These are phyloP conservation scores for Chaetomium cochliodes DNA, from an alignment of 495 filamentous ascomycete species.

Conservation along the genomic window DNA sequence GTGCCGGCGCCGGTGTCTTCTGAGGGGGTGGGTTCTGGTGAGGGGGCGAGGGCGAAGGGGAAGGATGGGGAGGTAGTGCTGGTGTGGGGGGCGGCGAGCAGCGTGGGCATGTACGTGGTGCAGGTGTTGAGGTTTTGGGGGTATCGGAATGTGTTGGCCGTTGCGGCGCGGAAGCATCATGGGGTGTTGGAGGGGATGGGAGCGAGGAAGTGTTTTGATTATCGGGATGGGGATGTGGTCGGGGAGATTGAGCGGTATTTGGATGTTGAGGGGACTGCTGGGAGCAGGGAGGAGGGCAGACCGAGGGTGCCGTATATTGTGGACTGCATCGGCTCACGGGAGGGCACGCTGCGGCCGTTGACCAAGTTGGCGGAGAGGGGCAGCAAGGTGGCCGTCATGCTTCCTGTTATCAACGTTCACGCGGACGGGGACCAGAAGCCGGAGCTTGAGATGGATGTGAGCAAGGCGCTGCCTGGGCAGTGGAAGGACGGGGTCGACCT, in stretches of 20 bases:
- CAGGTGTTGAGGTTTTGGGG: conserved; percentile 53
- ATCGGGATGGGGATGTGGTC: conserved; percentile 39
- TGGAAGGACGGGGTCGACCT: conserved; percentile 52
- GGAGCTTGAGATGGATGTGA: conserved; percentile 48
- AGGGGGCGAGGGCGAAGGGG: conserved; percentile 30
- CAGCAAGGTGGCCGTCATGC: conserved; percentile 49
- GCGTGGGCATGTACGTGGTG: conserved; percentile 50
- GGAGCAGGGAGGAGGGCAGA: background rate
- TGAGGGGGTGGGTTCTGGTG: too few relatives aligned
- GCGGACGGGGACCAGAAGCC: conserved; percentile 38
- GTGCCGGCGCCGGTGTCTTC: too few relatives aligned
- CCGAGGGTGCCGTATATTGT: conserved; percentile 45
- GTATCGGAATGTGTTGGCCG: conserved; percentile 49
- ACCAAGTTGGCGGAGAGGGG: conserved; percentile 46
- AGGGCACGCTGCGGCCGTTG: conserved; percentile 43
- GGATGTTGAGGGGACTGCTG: background rate
- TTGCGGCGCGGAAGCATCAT: conserved; percentile 48
- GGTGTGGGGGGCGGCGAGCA: conserved; percentile 55
- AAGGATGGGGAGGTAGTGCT: conserved; percentile 39
- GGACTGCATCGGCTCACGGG: conserved; percentile 54
- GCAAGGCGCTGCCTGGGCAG: conserved; percentile 27
- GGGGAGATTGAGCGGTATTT: conserved; percentile 36
- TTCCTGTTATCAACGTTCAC: conserved; percentile 52
- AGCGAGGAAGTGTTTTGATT: conserved; percentile 50
- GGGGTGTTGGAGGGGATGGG: conserved; percentile 42